phyloP scores from a whole-genome alignment of 495 filamentous ascomycete species.

The Aspergillus saccharolyticus region DNA sequence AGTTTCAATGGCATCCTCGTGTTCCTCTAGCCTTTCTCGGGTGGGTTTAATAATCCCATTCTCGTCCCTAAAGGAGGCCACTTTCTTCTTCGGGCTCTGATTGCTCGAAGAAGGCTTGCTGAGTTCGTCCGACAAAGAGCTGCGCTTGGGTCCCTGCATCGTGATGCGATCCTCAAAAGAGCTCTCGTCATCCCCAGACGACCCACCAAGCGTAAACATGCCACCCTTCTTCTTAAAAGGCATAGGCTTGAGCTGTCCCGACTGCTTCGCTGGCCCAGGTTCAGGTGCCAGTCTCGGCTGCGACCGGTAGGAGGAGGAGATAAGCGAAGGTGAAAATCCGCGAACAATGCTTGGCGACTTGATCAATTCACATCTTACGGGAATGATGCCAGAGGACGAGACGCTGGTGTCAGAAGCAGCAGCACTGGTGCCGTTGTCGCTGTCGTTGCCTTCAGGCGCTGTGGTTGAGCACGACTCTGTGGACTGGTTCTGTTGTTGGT shows the following conservation, averaged over 20 bases:
- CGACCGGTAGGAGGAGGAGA: conserved; percentile 69
- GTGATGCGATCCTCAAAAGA: conserved; percentile 68
- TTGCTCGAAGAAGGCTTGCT: conserved; percentile 33
- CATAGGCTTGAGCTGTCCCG: conserved; percentile 41
- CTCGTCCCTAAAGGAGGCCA: conserved; percentile 79
- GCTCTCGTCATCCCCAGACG: conserved; percentile 75
- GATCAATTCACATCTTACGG: conserved; percentile 40
- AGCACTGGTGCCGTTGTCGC: conserved; percentile 31
- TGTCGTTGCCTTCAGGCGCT: conserved; percentile 47
- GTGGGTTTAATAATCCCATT: conserved; percentile 61
- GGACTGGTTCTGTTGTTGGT: conserved; percentile 33
- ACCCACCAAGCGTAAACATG: conserved; percentile 72
- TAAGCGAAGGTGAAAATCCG: conserved; percentile 77
- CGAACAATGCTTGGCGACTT: conserved; percentile 72
- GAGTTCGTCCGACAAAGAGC: conserved; percentile 50
- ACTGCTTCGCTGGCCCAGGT: conserved; percentile 42
- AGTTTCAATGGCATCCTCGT: conserved; percentile 70
- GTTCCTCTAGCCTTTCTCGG: conserved; percentile 50
- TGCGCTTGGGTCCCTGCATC: conserved; percentile 35
- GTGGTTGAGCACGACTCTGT: conserved; percentile 52
- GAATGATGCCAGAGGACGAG: conserved; percentile 35
- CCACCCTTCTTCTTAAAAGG: conserved; percentile 52
- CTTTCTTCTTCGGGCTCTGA: conserved; percentile 57
- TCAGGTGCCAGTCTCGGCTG: conserved; percentile 48
- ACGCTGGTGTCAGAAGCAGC: conserved; percentile 51